These are phyloP conservation scores for Tilletia horrida DNA, from an alignment of 1,284 basidiomycete genomes.

Conservation along the genomic window DNA sequence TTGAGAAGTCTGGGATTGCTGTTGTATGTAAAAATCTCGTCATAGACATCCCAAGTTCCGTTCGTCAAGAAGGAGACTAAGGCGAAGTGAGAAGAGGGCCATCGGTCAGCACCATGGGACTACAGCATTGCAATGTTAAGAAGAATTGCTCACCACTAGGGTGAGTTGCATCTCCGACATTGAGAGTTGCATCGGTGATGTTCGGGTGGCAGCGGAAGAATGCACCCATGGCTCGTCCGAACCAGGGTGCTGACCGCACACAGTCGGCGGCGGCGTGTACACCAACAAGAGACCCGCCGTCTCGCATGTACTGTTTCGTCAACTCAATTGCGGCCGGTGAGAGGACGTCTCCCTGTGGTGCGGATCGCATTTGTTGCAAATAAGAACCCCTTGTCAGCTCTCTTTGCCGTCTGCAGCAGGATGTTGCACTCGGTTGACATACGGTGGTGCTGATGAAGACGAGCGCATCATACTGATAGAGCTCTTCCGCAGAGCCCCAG, in stretches of 20 bases:
- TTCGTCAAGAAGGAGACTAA: background rate
- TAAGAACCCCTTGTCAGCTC: no score
- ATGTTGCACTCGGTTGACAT: no score
- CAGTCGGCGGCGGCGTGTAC: conserved; percentile 4
- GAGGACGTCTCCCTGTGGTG: background rate
- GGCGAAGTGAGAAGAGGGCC: background rate
- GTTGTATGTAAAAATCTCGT: background rate
- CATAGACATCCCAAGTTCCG: background rate
- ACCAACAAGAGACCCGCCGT: no score
- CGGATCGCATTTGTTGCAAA: no score
- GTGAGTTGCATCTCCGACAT: background rate
- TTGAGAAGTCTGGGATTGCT: no score
- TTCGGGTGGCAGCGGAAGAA: background rate
- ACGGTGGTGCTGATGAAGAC: no score
- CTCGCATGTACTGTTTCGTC: background rate
- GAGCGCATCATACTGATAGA: background rate
- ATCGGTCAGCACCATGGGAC: no score
- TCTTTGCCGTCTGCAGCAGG: no score
- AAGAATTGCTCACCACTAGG: background rate
- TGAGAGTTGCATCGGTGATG: background rate
- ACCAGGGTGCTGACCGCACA: background rate
- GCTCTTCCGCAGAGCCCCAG: background rate
- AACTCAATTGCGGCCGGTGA: background rate
- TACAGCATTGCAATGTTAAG: no score
- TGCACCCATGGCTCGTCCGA: background rate